Evolutionary conservation across 345 rosid genomes (phyloP).

Genomic region (Moricandia moricandioides): DNA sequence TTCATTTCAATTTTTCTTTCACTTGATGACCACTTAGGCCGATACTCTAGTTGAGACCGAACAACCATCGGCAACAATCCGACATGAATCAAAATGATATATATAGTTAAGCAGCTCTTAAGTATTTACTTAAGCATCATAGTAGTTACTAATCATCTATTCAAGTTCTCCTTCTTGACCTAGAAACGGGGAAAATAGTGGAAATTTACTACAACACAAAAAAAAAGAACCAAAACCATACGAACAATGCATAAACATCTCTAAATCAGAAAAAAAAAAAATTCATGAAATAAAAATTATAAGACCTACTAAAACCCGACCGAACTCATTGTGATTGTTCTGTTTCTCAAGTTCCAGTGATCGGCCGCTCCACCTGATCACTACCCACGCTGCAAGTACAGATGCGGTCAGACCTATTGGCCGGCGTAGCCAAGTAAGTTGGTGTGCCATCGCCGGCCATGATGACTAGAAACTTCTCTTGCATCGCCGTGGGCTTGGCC

Average conservation of each 20-base stretch:
- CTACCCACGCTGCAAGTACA: constrained; percentile 33
- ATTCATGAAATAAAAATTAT: background rate
- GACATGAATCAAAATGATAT: background rate
- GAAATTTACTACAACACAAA: background rate
- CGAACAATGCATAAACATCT: background rate
- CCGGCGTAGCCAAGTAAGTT: constrained; percentile 72
- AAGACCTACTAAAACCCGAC: background rate
- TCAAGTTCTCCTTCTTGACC: background rate
- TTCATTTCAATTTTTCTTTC: background rate
- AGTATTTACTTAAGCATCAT: background rate
- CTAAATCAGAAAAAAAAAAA: background rate
- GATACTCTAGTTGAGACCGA: background rate
- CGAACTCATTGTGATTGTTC: background rate
- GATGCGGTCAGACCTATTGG: constrained; percentile 26
- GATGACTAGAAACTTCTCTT: constrained; percentile 72
- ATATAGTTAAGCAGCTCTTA: background rate
- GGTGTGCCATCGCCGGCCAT: constrained; percentile 79
- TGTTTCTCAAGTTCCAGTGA: constrained; percentile 7
- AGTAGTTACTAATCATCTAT: background rate
- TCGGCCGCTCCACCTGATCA: constrained; percentile 22
- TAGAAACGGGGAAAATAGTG: background rate
- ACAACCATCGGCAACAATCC: background rate
- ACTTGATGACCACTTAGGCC: background rate
- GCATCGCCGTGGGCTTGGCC: constrained; percentile 22
- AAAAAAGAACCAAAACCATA: background rate